phyloP scores from a whole-genome alignment of 2,329 filamentous ascomycete genomes.

The Fusarium vanettenii region DNA sequence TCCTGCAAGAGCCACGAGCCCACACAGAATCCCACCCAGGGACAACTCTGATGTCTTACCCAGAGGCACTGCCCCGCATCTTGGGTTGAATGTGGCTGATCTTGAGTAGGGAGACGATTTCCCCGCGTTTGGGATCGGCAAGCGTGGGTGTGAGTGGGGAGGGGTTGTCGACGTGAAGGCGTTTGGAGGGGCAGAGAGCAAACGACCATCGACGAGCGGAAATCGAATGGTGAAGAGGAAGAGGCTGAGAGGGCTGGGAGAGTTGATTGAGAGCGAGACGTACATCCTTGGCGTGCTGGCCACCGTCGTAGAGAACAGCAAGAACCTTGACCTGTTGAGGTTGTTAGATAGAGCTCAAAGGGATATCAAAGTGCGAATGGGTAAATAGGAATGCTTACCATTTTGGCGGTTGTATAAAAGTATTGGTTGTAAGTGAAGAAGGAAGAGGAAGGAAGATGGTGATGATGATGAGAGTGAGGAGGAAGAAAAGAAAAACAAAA shows the following conservation, averaged over 20 bases:
- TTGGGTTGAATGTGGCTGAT: conserved; percentile 39
- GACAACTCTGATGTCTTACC: conserved; percentile 14
- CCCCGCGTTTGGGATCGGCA: conserved; percentile 46
- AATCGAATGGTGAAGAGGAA: conserved; percentile 4
- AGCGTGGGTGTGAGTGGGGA: conserved; percentile 29
- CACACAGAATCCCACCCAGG: conserved; percentile 14
- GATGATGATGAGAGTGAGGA: conserved; percentile 36
- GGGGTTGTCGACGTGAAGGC: conserved; percentile 13
- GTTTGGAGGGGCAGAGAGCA: conserved; percentile 13
- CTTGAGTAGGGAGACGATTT: conserved; percentile 33
- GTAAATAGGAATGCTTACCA: conserved; percentile 35
- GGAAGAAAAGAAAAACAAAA: conserved; percentile 12
- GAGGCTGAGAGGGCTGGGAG: neutral
- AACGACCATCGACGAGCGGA: conserved; percentile 17
- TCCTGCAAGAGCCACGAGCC: conserved; percentile 21
- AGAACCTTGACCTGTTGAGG: conserved; percentile 87
- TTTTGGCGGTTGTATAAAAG: conserved; percentile 41
- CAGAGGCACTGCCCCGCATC: conserved; percentile 35
- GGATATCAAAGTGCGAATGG: neutral
- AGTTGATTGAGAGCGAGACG: conserved; percentile 39
- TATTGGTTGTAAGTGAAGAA: conserved; percentile 30
- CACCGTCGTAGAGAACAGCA: conserved; percentile 92
- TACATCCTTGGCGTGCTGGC: conserved; percentile 88
- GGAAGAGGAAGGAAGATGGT: conserved; percentile 22
- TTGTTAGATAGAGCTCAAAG: conserved; percentile 34